Base-by-base conservation (phyloP, 129 eudicot species). In the Sambucus nigra region DNA sequence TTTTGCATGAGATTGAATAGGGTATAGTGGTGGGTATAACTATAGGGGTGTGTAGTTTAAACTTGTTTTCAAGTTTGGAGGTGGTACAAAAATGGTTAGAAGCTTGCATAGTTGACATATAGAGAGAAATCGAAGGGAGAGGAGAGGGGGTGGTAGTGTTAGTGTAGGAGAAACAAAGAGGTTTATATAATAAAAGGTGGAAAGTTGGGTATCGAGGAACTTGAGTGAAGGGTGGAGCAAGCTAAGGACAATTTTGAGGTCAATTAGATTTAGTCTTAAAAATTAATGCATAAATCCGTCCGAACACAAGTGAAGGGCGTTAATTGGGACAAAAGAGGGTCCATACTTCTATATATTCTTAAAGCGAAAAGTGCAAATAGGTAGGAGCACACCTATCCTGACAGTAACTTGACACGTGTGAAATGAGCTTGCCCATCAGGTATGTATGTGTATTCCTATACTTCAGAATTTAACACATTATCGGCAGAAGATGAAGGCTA, bases 1-100 rank as follows among this genome's bases (percentile, higher is more conserved):
- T 25, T 53, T 59, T 63, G 69, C 81, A 79, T 26, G 65, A 26
- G 44, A 69, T n/a, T 40, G 14, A 22, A 7, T 1, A 13, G 7
- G 28, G 16, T 0, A n/a, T 17, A 19, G n/a, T 48, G 7, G 53
- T 10, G 4, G 13, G 27, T 20, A 20, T 21, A 8, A 8, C 4
- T 1, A 2, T 23, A 14, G 53, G 27, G 1, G 27, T 21, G 29
- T 48, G 53, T 6, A 48, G 27, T 20, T 48, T 2, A 46, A 5
- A 9, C 10, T 19, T 1, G 24, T 9, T 12, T 48, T 22, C 13
- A 28, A 20, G 8, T 22, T 48, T 21, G 27, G 53, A 11, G 50
- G 50, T 45, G 3, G 50, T 45, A 21, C n/a, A 48, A 22, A 19
- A 20, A 20, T 48, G 29, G 53, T 48, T 26, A 5, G 53, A 48